Conservation (phyloP, 1,139 yeast genomes). For the Pichia sp. region DNA sequence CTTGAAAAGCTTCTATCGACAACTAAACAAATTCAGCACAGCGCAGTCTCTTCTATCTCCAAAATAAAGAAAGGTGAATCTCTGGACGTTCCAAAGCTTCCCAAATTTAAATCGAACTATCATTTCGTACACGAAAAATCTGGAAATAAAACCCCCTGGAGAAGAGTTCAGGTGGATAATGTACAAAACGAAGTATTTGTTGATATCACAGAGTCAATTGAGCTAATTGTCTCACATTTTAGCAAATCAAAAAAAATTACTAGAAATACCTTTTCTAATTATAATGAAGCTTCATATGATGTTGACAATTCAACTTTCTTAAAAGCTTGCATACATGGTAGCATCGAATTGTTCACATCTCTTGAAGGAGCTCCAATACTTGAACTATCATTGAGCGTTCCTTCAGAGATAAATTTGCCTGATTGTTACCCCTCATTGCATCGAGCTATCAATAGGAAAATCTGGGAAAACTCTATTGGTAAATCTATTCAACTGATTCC, state of each 20-base stretch:
- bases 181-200: conserved; percentile 76
- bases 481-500: conserved; percentile 65
- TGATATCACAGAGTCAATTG: conserved; percentile 60
- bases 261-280: not conserved
- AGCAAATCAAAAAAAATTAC: not conserved
- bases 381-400: conserved; percentile 43
- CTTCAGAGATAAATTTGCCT: conserved; percentile 36
- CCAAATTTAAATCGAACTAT: not conserved
- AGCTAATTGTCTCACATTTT: conserved; percentile 34
- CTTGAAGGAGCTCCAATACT: conserved; percentile 73
- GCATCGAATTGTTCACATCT: conserved; percentile 54
- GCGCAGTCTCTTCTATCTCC: conserved; percentile 25
- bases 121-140: conserved; percentile 26
- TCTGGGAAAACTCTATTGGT: conserved; percentile 34
- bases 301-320: not conserved
- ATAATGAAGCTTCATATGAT: not conserved
- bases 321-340: conserved; percentile 56
- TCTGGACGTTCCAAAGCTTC: not conserved
- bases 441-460: conserved; percentile 44
- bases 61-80: conserved; percentile 19
- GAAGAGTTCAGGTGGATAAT: conserved; percentile 56
- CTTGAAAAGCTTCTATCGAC: conserved; percentile 35
- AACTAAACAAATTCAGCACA: conserved; percentile 29
- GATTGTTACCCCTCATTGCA: conserved; percentile 46
- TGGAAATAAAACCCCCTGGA: conserved; percentile 55